Evolutionary conservation across 2,329 filamentous ascomycete genomes (phyloP).

Genomic region (Davidsoniella neocaledoniae): DNA sequence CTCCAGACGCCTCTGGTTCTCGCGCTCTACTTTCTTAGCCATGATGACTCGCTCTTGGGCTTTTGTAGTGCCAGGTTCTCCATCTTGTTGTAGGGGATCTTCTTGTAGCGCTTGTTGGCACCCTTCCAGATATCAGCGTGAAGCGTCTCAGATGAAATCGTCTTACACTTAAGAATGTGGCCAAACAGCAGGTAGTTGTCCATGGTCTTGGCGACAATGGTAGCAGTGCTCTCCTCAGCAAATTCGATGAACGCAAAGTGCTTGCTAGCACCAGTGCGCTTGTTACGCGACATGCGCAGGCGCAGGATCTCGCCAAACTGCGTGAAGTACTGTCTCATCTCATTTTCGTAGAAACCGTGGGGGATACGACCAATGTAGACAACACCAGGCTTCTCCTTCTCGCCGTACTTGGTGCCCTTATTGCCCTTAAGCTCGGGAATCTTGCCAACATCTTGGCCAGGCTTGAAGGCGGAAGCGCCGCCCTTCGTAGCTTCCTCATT

Average conservation of each 20-base stretch:
- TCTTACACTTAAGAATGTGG: constrained; percentile 78
- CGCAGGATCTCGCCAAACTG: constrained; percentile 75
- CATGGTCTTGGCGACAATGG: constrained; percentile 91
- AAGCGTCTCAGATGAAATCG: constrained; percentile 58
- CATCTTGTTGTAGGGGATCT: constrained; percentile 74
- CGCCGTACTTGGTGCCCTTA: constrained; percentile 20
- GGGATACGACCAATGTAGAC: constrained; percentile 85
- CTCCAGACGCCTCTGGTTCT: constrained; percentile 50
- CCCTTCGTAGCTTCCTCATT: constrained; percentile 21
- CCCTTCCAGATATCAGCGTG: constrained; percentile 78
- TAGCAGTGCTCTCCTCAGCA: constrained; percentile 55
- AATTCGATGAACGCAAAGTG: constrained; percentile 96
- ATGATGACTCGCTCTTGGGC: constrained; percentile 56
- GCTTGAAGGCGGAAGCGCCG: constrained; percentile 23
- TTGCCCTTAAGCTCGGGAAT: constrained; percentile 32
- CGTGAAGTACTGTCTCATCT: constrained; percentile 84
- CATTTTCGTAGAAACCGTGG: constrained; percentile 88
- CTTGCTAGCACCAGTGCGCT: constrained; percentile 76
- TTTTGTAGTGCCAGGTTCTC: constrained; percentile 58
- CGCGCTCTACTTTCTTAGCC: constrained; percentile 56
- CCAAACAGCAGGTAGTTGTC: constrained; percentile 93
- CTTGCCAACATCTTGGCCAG: constrained; percentile 34
- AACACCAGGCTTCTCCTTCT: constrained; percentile 49
- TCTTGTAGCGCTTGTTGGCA: constrained; percentile 78
- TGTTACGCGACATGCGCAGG: constrained; percentile 78